Conservation (phyloP, 345 rosid species). For the Atalantia buxifolia region DNA sequence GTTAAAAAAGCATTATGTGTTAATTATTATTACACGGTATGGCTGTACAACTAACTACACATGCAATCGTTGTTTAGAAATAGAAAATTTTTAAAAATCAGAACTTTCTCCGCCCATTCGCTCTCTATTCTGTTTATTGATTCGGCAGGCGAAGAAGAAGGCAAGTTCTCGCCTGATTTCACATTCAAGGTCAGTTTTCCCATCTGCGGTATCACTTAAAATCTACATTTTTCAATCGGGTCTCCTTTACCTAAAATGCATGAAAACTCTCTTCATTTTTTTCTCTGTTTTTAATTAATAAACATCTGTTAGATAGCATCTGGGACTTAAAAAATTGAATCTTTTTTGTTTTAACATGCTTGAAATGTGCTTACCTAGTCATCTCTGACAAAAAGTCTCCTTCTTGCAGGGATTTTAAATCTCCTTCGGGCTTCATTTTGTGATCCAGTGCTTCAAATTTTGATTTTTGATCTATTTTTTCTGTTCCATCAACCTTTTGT, state of each 20-base stretch:
- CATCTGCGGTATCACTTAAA: slow-evolving; percentile 1
- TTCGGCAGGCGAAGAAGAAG: not conserved
- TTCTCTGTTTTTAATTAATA: not conserved
- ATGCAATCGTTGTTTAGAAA: not conserved
- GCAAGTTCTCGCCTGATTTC: not conserved
- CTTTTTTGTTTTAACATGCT: not conserved
- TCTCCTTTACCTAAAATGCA: not conserved
- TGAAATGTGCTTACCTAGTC: not conserved
- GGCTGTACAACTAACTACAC: not conserved
- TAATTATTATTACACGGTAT: not conserved
- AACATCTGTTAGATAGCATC: not conserved
- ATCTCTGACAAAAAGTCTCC: not conserved
- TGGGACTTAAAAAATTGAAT: not conserved
- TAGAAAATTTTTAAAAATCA: not conserved
- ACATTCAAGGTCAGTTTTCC: slow-evolving; percentile 6
- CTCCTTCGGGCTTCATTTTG: not conserved
- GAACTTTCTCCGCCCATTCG: not conserved
- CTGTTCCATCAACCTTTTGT: not conserved
- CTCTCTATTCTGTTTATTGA: not conserved
- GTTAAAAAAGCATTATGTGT: not conserved
- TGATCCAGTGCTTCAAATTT: not conserved
- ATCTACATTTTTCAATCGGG: not conserved
- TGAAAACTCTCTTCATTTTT: not conserved
- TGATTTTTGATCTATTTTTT: not conserved
- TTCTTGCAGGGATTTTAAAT: slow-evolving; percentile 8